Percentiles rank a stretch among this genome's conserved stretches.
Evolutionary conservation across 306 rosid genomes (phyloP).

Genomic region (Vicia villosa): DNA sequence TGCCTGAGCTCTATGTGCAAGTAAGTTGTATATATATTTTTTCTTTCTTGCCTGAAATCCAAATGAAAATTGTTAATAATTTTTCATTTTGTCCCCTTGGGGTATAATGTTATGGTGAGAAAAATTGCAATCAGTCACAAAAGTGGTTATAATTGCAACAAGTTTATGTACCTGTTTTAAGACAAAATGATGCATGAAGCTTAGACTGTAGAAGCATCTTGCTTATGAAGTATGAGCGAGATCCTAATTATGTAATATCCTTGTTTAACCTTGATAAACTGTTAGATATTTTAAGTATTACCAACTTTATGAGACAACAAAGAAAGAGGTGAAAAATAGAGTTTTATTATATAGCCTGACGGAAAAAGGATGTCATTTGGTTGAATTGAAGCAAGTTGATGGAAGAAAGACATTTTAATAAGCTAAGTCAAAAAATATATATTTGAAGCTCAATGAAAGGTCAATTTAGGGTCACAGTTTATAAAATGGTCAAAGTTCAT

Average conservation of each 20-base stretch:
- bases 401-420: conserved; percentile 3
- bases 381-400: conserved; percentile 3
- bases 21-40: conserved; percentile 38
- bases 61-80: conserved; percentile 1
- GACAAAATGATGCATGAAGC: conserved; percentile 16
- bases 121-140: conserved; percentile 7
- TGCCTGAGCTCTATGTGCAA: conserved; percentile 97
- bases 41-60: neutral
- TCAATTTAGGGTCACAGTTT: conserved; percentile 3
- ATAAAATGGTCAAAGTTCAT: neutral
- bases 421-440: neutral
- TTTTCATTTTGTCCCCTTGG: neutral
- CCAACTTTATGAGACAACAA: conserved; percentile 11
- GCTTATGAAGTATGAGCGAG: conserved; percentile 8
- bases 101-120: conserved; percentile 4
- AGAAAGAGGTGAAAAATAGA: conserved; percentile 9
- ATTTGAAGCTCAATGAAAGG: conserved; percentile 27
- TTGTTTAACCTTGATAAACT: conserved; percentile 25
- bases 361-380: conserved; percentile 22
- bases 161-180: conserved; percentile 6
- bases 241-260: conserved; percentile 16
- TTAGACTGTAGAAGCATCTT: conserved; percentile 24
- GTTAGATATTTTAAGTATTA: conserved; percentile 14
- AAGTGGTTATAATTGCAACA: conserved; percentile 9
- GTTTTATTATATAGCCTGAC: conserved; percentile 22